Evolutionary conservation across 257 asterid genomes (phyloP), one percentile per base, ranked within the genome.

Genomic region (Solanum paucissectum): DNA sequence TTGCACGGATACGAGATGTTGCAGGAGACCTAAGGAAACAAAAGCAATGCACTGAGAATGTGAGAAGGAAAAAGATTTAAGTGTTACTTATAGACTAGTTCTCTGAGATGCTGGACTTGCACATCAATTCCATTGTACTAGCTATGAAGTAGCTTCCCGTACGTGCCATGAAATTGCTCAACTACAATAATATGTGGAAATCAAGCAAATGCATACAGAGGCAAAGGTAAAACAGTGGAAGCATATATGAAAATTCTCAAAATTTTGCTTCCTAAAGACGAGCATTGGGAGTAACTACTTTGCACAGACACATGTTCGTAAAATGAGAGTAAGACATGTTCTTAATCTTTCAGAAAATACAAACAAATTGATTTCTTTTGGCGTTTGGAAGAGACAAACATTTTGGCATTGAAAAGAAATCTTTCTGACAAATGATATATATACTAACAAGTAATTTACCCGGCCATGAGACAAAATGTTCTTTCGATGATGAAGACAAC

Each of bases 1-100:
- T 91, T 4, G 90, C 88, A 73, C 92, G 91, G 9, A 91, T 91
- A 16, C 90, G 83, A 9, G 93, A 90, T n/a, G 87, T 71, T 16
- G 92, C 86, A 12, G 93, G 92, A 64, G 89, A 91, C 90, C 92
- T 91, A 46, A 46, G 72, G 27, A 72, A 77, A 62, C 37, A 69
- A 88, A 79, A 79, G 10, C 2, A 44, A 79, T 44, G 25, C 27
- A 44, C 9, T 4, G 38, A 79, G 85, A 79, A 79, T 27, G 27
- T 7, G 85, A 76, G 36, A 16, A 5, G 84, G 40, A 14, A 5
- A 79, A 27, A 16, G 27, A 7, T 13, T 14, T 1, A 16, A 37
- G 9, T 79, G 38, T 25, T 79, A n/a, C 36, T 40, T n/a, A 3
- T 25, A 3, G 29, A 29, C 29, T 42, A 77, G 37, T 77, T 12